A percentile compares a stretch with the other conserved stretches of the same genome.
Evolutionary conservation across 2,329 filamentous ascomycete genomes (phyloP).

Genomic region (Magnaporthiopsis rhizophila): DNA sequence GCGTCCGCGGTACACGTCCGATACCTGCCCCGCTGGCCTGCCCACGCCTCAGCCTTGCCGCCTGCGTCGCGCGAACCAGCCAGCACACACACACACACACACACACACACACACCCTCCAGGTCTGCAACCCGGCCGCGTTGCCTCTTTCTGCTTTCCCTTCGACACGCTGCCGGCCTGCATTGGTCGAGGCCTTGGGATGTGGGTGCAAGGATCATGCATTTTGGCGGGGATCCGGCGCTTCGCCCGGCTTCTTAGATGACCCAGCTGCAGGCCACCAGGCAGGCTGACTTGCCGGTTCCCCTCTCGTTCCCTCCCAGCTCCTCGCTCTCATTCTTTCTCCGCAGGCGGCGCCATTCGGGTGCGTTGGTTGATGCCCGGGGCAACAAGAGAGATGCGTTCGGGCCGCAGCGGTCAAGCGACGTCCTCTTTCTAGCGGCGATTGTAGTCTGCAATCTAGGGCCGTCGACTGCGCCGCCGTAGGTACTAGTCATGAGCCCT

Average conservation of each 20-base stretch:
- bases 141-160: background rate
- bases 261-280: no score
- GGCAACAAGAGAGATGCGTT: background rate
- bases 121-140: background rate
- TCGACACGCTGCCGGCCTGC: background rate
- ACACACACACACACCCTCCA: background rate
- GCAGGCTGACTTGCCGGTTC: background rate
- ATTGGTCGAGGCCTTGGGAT: background rate
- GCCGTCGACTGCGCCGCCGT: background rate
- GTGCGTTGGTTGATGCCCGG: background rate
- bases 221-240: background rate
- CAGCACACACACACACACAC: background rate
- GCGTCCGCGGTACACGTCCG: background rate
- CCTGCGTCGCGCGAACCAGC: background rate
- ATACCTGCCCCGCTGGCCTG: background rate
- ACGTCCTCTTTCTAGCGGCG: no score
- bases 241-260: background rate
- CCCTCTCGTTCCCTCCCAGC: background rate
- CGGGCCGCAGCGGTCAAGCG: background rate
- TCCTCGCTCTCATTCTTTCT: background rate
- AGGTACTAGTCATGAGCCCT: background rate
- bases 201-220: background rate
- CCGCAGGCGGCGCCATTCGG: no score
- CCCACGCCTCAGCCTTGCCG: background rate
- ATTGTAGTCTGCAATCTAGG: background rate